Conservation (phyloP, 441 rosid genomes). For the Hura crepitans region DNA sequence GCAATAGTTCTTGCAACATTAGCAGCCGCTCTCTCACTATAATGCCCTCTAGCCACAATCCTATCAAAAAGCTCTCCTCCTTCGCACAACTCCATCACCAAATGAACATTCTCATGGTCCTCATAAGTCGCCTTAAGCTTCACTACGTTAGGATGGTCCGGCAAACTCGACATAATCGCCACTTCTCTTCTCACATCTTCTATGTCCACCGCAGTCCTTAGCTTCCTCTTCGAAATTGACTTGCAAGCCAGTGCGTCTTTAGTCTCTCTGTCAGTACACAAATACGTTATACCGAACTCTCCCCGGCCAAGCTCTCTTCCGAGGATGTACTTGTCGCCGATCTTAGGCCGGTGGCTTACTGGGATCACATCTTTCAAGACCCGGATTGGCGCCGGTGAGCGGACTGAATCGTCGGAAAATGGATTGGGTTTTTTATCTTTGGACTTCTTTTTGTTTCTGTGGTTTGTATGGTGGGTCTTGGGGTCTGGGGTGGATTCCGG, state of each 20-base stretch:
- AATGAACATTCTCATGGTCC: conserved; percentile 77
- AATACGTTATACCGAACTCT: conserved; percentile 89
- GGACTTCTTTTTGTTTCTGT: conserved; percentile 34
- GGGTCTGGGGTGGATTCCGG: conserved; percentile 38
- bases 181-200: conserved; percentile 93
- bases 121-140: conserved; percentile 83
- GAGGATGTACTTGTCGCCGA: conserved; percentile 72
- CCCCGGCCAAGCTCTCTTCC: conserved; percentile 93
- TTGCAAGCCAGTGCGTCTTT: conserved; percentile 78
- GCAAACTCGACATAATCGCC: conserved; percentile 77
- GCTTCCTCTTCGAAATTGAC: conserved; percentile 80
- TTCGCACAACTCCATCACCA: conserved; percentile 94
- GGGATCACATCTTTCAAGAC: conserved; percentile 65
- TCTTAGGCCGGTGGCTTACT: conserved; percentile 56
- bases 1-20: conserved; percentile 67
- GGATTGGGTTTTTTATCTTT: conserved; percentile 55
- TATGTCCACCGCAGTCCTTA: conserved; percentile 76
- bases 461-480: conserved; percentile 24
- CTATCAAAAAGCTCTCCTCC: conserved; percentile 97
- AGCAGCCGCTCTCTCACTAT: conserved; percentile 87
- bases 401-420: conserved; percentile 40
- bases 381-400: conserved; percentile 57
- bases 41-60: conserved; percentile 96
- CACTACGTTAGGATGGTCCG: conserved; percentile 76
- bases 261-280: conserved; percentile 83